Conservation (phyloP, 2,329 filamentous ascomycete genomes). For the Cephalotrichum gorgonifer region DNA sequence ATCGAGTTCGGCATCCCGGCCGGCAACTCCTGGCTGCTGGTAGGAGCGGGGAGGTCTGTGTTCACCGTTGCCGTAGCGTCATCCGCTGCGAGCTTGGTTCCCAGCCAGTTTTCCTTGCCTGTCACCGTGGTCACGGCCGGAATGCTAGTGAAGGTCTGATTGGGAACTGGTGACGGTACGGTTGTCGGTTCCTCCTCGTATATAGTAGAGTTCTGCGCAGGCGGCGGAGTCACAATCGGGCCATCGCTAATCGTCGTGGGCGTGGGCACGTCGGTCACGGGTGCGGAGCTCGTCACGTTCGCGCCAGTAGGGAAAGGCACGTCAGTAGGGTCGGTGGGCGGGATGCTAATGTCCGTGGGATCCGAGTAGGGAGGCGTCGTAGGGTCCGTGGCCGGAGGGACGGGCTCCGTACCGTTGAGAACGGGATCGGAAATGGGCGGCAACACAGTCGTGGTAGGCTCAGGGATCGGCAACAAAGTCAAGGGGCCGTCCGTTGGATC, state of each 20-base stretch:
- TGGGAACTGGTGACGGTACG: not conserved
- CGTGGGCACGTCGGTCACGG: not conserved
- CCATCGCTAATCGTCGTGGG: not conserved
- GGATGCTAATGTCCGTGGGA: constrained; percentile 6
- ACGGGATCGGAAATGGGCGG: constrained; percentile 1
- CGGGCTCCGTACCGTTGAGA: constrained; percentile 3
- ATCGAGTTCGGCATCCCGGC: constrained; percentile 65
- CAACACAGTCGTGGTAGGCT: constrained; percentile 2
- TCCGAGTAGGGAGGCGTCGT: constrained; percentile 6
- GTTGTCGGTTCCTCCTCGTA: not conserved
- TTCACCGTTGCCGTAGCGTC: constrained; percentile 9
- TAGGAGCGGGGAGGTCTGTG: constrained; percentile 12
- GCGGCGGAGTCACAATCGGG: not conserved
- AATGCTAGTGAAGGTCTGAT: constrained; percentile 10
- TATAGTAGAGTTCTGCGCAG: not conserved
- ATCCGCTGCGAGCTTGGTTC: constrained; percentile 8
- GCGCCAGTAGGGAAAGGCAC: not conserved
- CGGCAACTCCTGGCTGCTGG: constrained; percentile 42
- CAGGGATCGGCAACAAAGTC: not conserved
- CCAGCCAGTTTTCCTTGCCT: constrained; percentile 8
- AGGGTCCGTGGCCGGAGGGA: constrained; percentile 8
- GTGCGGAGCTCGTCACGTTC: not conserved
- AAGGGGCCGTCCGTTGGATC: not conserved
- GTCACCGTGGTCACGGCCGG: constrained; percentile 7
- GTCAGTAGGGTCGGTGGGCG: constrained; percentile 4